Base-by-base conservation (phyloP, 257 asterid genomes). In the Lavandula angustifolia region DNA sequence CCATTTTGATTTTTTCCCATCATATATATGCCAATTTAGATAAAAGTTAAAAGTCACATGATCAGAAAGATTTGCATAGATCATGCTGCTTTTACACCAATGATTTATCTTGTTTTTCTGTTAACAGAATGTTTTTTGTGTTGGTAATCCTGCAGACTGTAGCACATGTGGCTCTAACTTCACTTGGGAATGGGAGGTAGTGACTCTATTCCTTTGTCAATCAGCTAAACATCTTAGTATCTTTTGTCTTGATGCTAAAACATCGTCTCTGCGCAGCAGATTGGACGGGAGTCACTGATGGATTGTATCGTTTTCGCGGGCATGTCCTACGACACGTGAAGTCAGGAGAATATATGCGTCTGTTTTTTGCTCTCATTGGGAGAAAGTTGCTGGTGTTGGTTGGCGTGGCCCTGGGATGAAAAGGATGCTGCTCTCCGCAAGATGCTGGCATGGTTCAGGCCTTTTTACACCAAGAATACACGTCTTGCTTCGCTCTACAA, bases 251-350 rank as follows among this genome's bases (percentile, higher is more conserved):
- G 38, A 34, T 22, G 7, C 7, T 44, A 11, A 73, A 72, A 58
- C 73, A 73, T 60, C 16, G 78, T 69, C 77, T 82, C 87, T 71
- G 54, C 63, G 67, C 57, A 72, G 62, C 67, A 84, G 83, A 87
- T 82, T 78, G 80, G 68, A 60, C 64, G 81, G 81, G 72, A 78
- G 73, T 73, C 84, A 85, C 76, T 75, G 70, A 67, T 27, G 62
- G 77, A 62, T 73, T n/a, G 38, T 34, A 34, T 34, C 14, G 78
- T 69, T 79, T 82, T 86, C 71, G 54, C 63, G 67, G n/a, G n/a
- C n/a, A n/a, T n/a, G n/a, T n/a, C n/a, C n/a, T n/a, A n/a, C n/a
- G n/a, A n/a, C n/a, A n/a, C n/a, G n/a, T n/a, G n/a, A n/a, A n/a
- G n/a, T n/a, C n/a, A n/a, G n/a, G n/a, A n/a, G n/a, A n/a, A n/a